Base-by-base conservation (phyloP, 202 grass and related monocot species). In the Setaria italica region DNA sequence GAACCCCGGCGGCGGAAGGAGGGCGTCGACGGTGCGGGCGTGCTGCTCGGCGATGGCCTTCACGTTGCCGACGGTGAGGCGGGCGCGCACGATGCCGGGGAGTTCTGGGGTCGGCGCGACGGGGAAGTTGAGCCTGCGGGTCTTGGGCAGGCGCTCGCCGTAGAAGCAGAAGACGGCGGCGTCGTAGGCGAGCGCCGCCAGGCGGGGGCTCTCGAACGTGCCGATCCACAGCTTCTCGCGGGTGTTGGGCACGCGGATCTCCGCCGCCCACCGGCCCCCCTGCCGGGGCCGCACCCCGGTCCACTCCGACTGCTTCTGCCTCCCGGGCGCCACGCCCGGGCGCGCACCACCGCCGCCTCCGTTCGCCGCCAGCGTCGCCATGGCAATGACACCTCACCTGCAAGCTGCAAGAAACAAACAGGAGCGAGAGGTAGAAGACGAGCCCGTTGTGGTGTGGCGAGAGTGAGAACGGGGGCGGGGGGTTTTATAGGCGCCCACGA, bases 121-220 rank as follows among this genome's bases (percentile, higher is more conserved):
- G 70, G 46, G 47, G 70, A 73, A 73, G 47, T 73, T 73, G 45
- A 21, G 2, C 62, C 13, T 50, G 9, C 62, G 62, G 0, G 46
- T 1, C 78, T 17, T 80, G 32, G 78, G 78, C 0, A 53, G 4
- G 47, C 2, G 4, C 11, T 37, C 47, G 47, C 78, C 78, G 47
- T 53, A 80, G 47, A 80, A 67, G 62, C 78, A 80, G 62, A 67
- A 80, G 47, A 67, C 19, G 78, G 78, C 78, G 78, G 47, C 78
- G 62, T 80, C 62, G 46, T 80, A 80, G 19, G 78, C 78, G 32
- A 37, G 78, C 32, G 62, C 78, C 32, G 78, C 78, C 32, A 72
- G 25, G 14, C 70, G 48, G 47, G n/a, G 25, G 70, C 7, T 67
- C 19, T 1, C 4, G 62, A 80, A 80, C 9, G 62, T 80, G 78